Conservation (phyloP, 148 eudicot species). For the Polygonum maritimum region DNA sequence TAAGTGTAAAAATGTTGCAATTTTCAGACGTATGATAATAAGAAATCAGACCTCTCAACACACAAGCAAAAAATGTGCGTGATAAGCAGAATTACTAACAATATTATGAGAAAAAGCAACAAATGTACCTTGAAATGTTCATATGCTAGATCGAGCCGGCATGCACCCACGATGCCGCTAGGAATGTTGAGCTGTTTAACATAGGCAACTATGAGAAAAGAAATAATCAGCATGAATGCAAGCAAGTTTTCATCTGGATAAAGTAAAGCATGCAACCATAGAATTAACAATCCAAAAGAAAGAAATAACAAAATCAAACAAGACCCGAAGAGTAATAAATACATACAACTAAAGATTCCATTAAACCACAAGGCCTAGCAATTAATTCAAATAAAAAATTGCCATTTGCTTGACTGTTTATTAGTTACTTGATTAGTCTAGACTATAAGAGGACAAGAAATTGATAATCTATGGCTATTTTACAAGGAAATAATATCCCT, state of each 20-base stretch:
- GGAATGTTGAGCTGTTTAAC: slow-evolving; percentile 82
- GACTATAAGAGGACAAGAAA: background rate
- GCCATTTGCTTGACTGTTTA: background rate
- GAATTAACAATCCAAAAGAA: background rate
- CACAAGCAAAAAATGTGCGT: background rate
- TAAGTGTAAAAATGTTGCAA: background rate
- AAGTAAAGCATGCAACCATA: background rate
- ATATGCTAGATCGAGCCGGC: slow-evolving; percentile 88
- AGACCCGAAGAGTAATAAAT: background rate
- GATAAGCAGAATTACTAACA: background rate
- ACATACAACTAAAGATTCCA: background rate
- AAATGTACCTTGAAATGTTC: slow-evolving; percentile 79
- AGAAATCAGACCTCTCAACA: background rate
- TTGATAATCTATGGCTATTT: background rate
- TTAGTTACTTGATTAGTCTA: background rate
- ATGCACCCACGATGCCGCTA: slow-evolving; percentile 94
- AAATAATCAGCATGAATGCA: slow-evolving; percentile 10
- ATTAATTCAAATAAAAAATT: background rate
- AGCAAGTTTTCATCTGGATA: background rate
- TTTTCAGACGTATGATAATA: background rate
- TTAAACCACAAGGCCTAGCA: background rate
- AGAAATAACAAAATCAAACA: background rate
- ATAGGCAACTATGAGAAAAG: slow-evolving; percentile 56
- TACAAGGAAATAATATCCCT: background rate
- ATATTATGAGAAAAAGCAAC: background rate